Evolutionary conservation across 208 protist genomes (phyloP).

Genomic region (Perkinsela sp.): DNA sequence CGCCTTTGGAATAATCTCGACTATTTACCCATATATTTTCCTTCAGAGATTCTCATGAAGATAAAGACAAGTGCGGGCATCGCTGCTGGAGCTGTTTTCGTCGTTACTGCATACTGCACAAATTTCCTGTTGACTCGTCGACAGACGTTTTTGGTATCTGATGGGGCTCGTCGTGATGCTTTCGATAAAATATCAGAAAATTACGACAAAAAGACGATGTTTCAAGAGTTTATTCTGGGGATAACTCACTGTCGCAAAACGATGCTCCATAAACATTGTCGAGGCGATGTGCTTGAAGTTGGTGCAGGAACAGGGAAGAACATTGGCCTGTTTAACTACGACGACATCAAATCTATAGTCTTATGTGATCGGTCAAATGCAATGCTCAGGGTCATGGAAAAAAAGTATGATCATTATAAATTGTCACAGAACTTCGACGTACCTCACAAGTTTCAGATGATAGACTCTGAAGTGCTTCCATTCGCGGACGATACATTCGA

Average conservation of each 20-base stretch:
- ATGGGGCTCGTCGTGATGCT: conserved; percentile 24
- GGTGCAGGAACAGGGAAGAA: conserved; percentile 40
- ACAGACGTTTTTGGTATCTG: conserved; percentile 28
- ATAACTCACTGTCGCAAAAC: conserved; percentile 28
- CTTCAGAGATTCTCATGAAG: too few species aligned
- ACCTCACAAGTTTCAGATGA: conserved; percentile 5
- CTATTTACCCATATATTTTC: too few species aligned
- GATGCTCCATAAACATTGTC: conserved; percentile 25
- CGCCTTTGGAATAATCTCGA: too few species aligned
- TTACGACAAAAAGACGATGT: conserved; percentile 42
- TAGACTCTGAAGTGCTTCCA: conserved; percentile 22
- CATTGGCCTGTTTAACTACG: conserved; percentile 15
- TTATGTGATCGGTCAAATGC: conserved; percentile 6
- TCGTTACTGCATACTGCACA: conserved; percentile 22
- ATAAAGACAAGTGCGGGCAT: too few species aligned
- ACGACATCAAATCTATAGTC: conserved; percentile 8
- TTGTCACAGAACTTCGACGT: conserved; percentile 6
- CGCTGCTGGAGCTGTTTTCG: conserved; percentile 11
- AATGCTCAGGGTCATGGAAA: conserved; percentile 2
- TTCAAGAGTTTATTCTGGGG: conserved; percentile 46
- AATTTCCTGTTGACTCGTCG: conserved; percentile 23
- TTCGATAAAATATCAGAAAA: conserved; percentile 25
- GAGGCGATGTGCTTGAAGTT: conserved; percentile 38
- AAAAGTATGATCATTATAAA: conserved; percentile 3
- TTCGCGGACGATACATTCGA: conserved; percentile 61